Percentiles rank a stretch among this genome's conserved stretches.
phyloP scores from a whole-genome alignment of 495 filamentous ascomycete genomes.

The Daldinia childiae region DNA sequence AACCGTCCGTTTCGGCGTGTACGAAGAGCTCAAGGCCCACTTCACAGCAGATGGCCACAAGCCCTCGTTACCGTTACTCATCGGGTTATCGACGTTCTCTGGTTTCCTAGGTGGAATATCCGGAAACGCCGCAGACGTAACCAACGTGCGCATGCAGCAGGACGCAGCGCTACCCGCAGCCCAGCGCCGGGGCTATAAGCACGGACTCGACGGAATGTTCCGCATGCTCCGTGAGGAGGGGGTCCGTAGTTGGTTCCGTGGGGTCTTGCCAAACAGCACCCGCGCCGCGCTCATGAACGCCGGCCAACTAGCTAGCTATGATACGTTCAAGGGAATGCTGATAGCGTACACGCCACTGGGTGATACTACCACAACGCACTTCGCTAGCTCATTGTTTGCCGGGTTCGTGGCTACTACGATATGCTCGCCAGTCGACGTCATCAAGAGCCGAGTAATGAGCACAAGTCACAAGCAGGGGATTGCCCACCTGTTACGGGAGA shows the following conservation, averaged over 20 bases:
- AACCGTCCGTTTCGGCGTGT: constrained; percentile 92
- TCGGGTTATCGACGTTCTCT: constrained; percentile 82
- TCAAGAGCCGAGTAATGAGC: constrained; percentile 96
- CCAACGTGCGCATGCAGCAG: constrained; percentile 99
- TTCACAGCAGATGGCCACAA: constrained; percentile 59
- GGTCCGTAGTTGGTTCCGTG: constrained; percentile 75
- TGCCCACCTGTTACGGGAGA: constrained; percentile 67
- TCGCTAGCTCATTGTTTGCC: constrained; percentile 83
- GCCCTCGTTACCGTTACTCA: constrained; percentile 73
- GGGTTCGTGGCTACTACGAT: constrained; percentile 95
- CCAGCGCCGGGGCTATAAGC: constrained; percentile 84
- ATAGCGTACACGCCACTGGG: constrained; percentile 72
- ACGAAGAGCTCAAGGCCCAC: constrained; percentile 86
- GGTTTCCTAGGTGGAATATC: constrained; percentile 90
- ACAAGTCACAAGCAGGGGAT: constrained; percentile 70
- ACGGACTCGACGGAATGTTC: constrained; percentile 86
- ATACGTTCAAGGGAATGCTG: constrained; percentile 85
- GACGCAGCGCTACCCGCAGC: constrained; percentile 80
- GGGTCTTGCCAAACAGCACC: constrained; percentile 89
- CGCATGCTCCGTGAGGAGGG: constrained; percentile 88
- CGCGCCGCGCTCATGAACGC: constrained; percentile 95
- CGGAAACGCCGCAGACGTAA: constrained; percentile 93
- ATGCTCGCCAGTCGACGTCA: constrained; percentile 94
- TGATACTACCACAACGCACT: constrained; percentile 85
- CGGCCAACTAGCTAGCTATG: constrained; percentile 88